Evolutionary conservation across 2,329 filamentous ascomycete genomes (phyloP).

Genomic region (Stagonosporopsis chrysanthemi): DNA sequence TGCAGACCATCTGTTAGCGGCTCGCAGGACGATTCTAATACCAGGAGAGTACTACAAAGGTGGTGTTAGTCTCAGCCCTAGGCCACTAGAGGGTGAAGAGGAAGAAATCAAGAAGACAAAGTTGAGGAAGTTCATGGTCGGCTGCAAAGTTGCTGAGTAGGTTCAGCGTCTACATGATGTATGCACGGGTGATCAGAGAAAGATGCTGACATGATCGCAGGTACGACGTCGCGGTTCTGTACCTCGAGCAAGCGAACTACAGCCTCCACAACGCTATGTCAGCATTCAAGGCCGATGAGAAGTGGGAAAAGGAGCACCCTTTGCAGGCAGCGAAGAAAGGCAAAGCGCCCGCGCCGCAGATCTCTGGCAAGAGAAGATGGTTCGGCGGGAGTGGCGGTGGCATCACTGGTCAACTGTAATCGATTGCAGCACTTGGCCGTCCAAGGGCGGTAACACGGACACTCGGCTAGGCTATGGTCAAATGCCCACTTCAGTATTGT

Average conservation of each 20-base stretch:
- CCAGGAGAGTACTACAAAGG: slow-evolving; percentile 74
- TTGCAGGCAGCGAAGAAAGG: slow-evolving; percentile 57
- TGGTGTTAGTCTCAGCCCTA: slow-evolving; percentile 71
- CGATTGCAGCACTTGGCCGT: background rate
- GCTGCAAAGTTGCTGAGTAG: slow-evolving; percentile 78
- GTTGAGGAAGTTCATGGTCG: slow-evolving; percentile 79
- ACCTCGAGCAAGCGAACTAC: slow-evolving; percentile 74
- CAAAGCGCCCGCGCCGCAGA: slow-evolving; percentile 45
- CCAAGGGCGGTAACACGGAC: slow-evolving; percentile 6
- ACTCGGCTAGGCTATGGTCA: background rate
- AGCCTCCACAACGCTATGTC: slow-evolving; percentile 70
- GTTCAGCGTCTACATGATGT: slow-evolving; percentile 40
- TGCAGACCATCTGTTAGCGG: slow-evolving; percentile 74
- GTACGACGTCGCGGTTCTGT: slow-evolving; percentile 75
- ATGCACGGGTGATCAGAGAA: background rate
- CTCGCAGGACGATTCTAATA: slow-evolving; percentile 73
- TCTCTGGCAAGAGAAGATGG: slow-evolving; percentile 45
- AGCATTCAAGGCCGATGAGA: slow-evolving; percentile 73
- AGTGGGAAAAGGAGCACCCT: slow-evolving; percentile 76
- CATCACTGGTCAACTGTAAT: slow-evolving; percentile 47
- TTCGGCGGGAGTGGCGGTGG: slow-evolving; percentile 45
- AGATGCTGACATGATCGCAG: slow-evolving; percentile 43
- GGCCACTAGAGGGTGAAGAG: slow-evolving; percentile 75
- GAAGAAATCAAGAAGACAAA: slow-evolving; percentile 75
- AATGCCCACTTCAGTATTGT: background rate